Evolutionary conservation across 306 rosid species (phyloP).

Genomic region (Dicorynia guianensis): DNA sequence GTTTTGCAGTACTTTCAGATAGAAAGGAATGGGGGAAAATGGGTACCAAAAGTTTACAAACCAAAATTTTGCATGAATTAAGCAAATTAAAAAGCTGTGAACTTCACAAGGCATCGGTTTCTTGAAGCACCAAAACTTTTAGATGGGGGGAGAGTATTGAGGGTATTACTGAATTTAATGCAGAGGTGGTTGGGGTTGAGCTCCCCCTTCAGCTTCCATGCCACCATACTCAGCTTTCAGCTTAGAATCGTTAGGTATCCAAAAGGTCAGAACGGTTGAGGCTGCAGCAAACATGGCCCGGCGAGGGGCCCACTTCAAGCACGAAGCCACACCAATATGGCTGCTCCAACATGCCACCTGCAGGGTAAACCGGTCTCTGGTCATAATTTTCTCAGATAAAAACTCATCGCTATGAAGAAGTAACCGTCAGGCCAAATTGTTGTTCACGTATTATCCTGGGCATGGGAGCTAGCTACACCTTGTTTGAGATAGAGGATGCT

Average conservation of each 20-base stretch:
- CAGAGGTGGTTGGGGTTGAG: constrained; percentile 49
- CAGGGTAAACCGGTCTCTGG: constrained; percentile 11
- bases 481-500: background rate
- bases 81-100: no score
- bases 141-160: background rate
- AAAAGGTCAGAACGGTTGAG: constrained; percentile 86
- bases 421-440: background rate
- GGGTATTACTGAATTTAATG: constrained; percentile 30
- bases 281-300: constrained; percentile 95
- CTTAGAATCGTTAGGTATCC: constrained; percentile 76
- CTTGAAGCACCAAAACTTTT: background rate
- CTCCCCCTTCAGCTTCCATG: constrained; percentile 46
- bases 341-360: constrained; percentile 93
- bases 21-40: no score
- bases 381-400: constrained; percentile 6
- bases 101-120: no score
- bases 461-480: background rate
- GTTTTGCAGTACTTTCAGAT: no score
- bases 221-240: constrained; percentile 44
- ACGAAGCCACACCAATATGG: constrained; percentile 79
- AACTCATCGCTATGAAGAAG: background rate
- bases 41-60: no score
- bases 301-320: constrained; percentile 98
- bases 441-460: background rate
- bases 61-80: no score